Evolutionary conservation across 140 eudicot genomes (phyloP).

Genomic region (Oenanthe javanica): DNA sequence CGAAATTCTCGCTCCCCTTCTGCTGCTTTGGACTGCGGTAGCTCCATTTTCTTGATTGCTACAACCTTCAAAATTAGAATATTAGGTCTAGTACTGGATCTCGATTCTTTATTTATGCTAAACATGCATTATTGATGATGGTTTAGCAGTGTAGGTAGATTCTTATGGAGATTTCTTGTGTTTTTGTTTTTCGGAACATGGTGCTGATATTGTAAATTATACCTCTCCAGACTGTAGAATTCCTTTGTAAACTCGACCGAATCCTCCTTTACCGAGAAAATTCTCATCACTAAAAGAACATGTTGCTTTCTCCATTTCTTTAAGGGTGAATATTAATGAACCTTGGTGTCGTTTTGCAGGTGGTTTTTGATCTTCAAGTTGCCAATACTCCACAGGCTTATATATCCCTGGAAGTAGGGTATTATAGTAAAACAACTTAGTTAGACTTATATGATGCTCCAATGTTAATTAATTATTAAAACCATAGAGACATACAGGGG

Average conservation of each 20-base stretch:
- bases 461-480: not conserved
- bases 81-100: not conserved
- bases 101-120: not conserved
- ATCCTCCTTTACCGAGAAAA: slow-evolving; percentile 90
- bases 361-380: slow-evolving; percentile 66
- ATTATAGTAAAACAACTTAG: not conserved
- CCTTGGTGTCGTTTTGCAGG: slow-evolving; percentile 64
- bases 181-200: not conserved
- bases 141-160: not conserved
- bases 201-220: not conserved
- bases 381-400: slow-evolving; percentile 75
- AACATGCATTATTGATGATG: not conserved
- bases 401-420: slow-evolving; percentile 57
- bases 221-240: slow-evolving; percentile 87
- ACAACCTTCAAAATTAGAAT: slow-evolving; percentile 47
- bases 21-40: slow-evolving; percentile 78
- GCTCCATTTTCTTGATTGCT: slow-evolving; percentile 98
- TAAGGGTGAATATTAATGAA: slow-evolving; percentile 72
- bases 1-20: slow-evolving; percentile 97
- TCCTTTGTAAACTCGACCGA: slow-evolving; percentile 92
- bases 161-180: not conserved
- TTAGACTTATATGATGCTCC: not conserved
- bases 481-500: slow-evolving; percentile 47
- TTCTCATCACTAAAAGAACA: slow-evolving; percentile 68
- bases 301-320: slow-evolving; percentile 94